Evolutionary conservation across 2,329 filamentous ascomycete genomes (phyloP).

Genomic region (Fusarium luffae): DNA sequence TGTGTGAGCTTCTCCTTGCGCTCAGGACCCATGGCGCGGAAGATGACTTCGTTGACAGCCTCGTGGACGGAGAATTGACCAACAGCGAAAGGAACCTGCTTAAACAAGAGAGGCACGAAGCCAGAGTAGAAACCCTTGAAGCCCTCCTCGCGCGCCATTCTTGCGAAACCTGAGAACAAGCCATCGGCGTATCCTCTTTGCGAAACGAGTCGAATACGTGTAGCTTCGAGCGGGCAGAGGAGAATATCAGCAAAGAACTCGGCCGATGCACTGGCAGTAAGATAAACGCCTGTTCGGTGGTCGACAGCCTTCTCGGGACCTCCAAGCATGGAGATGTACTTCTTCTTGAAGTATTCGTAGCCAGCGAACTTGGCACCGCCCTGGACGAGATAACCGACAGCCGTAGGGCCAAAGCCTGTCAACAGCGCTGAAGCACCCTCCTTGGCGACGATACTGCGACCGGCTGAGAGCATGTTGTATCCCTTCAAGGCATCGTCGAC

Average conservation of each 20-base stretch:
- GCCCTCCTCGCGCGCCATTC: constrained; percentile 81
- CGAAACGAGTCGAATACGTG: constrained; percentile 80
- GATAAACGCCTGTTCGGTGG: constrained; percentile 71
- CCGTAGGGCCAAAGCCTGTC: constrained; percentile 86
- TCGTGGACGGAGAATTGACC: constrained; percentile 96
- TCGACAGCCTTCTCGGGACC: constrained; percentile 58
- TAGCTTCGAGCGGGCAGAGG: constrained; percentile 91
- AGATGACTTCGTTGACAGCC: constrained; percentile 83
- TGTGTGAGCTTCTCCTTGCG: constrained; percentile 75
- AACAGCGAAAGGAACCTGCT: constrained; percentile 93
- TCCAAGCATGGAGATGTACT: constrained; percentile 77
- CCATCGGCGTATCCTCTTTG: constrained; percentile 81
- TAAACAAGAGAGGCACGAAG: constrained; percentile 86
- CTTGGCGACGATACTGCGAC: constrained; percentile 78
- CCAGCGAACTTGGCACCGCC: constrained; percentile 92
- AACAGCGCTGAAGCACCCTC: constrained; percentile 84
- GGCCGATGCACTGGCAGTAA: constrained; percentile 74
- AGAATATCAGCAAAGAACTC: constrained; percentile 82
- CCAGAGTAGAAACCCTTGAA: constrained; percentile 88
- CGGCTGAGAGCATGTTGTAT: constrained; percentile 82
- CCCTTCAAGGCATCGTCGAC: constrained; percentile 89
- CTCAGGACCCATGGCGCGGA: constrained; percentile 71
- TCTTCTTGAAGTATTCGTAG: constrained; percentile 95
- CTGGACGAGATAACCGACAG: constrained; percentile 89
- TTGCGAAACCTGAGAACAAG: constrained; percentile 76